Evolutionary conservation across 129 eudicot genomes (phyloP).

Genomic region (Centella asiatica): DNA sequence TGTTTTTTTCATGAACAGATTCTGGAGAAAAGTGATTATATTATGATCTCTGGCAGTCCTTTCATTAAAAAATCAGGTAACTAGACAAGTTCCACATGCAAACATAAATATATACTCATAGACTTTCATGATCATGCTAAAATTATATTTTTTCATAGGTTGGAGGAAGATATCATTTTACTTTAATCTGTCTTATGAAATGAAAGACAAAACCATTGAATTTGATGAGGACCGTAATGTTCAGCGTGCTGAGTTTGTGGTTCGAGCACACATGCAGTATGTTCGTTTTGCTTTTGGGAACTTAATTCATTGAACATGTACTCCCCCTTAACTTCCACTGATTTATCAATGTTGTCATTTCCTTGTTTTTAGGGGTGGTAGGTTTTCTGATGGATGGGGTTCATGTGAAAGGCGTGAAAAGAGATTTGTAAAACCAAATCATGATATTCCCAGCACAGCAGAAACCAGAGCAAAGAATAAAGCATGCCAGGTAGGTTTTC

Average conservation of each 20-base stretch:
- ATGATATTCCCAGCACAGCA: conserved; percentile 97
- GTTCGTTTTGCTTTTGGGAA: conserved; percentile 21
- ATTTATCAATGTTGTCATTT: neutral
- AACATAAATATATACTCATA: too few species aligned
- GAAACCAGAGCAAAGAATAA: conserved; percentile 98
- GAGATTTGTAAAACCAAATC: conserved; percentile 80
- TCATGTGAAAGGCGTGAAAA: conserved; percentile 95
- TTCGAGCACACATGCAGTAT: conserved; percentile 93
- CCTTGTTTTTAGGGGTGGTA: conserved; percentile 60
- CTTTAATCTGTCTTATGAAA: conserved; percentile 90
- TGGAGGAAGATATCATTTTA: conserved; percentile 99
- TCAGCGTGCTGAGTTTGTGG: conserved; percentile 91
- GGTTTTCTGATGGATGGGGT: conserved; percentile 99
- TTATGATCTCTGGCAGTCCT: conserved; percentile 72
- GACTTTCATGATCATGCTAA: neutral
- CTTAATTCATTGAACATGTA: neutral
- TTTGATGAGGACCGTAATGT: conserved; percentile 91
- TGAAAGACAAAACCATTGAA: conserved; percentile 87
- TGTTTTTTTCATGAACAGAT: conserved; percentile 38
- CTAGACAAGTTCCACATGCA: neutral
- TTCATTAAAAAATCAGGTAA: conserved; percentile 87
- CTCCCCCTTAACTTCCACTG: neutral
- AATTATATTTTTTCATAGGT: conserved; percentile 31
- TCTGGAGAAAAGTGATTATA: conserved; percentile 85
- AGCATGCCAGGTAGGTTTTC: conserved; percentile 82